Conservation (phyloP, 331 rosid genomes). For the Telfairia occidentalis region DNA sequence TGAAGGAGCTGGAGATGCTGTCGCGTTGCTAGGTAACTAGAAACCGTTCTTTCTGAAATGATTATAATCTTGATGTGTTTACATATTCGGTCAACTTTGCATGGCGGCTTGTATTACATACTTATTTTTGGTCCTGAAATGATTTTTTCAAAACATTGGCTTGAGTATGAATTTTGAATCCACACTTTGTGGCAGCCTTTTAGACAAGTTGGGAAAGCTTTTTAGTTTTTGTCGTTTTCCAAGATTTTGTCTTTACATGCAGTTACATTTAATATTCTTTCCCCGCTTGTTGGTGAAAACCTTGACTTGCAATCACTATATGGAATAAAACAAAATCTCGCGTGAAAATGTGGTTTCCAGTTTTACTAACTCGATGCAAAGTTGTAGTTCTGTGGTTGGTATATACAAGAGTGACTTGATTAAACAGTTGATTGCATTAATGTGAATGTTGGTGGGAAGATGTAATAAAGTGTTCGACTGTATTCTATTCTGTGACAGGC, state of each 20-base stretch:
- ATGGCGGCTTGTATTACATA: neutral
- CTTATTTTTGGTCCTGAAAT: neutral
- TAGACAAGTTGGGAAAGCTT: neutral
- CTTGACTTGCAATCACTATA: neutral
- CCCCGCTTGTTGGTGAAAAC: neutral
- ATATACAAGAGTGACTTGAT: neutral
- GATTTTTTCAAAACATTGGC: neutral
- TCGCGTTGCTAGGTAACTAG: slow-evolving; percentile 72
- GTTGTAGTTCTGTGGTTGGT: neutral
- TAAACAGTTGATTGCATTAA: neutral
- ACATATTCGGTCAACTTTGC: neutral
- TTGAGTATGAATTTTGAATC: neutral
- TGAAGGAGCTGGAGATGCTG: slow-evolving; percentile 94
- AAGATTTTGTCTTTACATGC: neutral
- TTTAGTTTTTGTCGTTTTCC: neutral
- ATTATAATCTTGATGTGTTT: neutral
- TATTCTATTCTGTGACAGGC: neutral
- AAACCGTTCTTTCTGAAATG: neutral
- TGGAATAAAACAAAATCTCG: neutral
- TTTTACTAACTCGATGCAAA: neutral
- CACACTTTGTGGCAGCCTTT: neutral
- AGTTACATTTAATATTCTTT: neutral
- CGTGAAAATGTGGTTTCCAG: neutral
- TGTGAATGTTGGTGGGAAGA: neutral
- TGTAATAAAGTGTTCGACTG: neutral